Base-by-base conservation (phyloP, 2,329 filamentous ascomycete species). In the Sporothrix pseudoabietina region DNA sequence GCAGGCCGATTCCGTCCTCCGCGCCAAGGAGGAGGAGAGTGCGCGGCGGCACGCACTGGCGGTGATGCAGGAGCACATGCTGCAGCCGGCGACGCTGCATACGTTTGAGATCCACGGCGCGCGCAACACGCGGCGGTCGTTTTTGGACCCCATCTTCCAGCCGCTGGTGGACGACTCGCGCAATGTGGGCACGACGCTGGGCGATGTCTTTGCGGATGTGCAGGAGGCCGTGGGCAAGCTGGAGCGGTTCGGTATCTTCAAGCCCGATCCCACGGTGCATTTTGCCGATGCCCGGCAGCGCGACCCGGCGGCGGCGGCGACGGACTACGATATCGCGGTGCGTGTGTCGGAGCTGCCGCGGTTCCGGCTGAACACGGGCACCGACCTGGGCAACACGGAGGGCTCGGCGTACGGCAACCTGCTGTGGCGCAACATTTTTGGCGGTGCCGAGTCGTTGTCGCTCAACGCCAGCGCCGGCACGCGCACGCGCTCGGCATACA, bases 371-470 rank as follows among this genome's bases (percentile, higher is more conserved):
- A 97, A 97, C 84, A 97, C 94, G 0, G 96, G 96, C 74, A 98
- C 96, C 9, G 95, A 98, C 80, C 87, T 97, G 63, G 96, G 96
- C 75, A 97, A 97, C 79, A 90, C 93, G 30, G 96, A 99, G 82
- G 96, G 95, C 49, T 97, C 94, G 8, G 95, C 94, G 4, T 98
- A 97, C 80, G 91, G 93, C 77, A 95, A 96, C 77, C 87, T 94
- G 61, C 87, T 95, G 70, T 91, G 94, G 85, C 91, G 96, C 77
- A 99, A 99, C 82, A 87, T 99, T 74, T 93, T 99, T 80, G 96
- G 96, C 70, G 96, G 96, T 54, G 96, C 94, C 32, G 96, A 99
- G 84, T 92, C 92, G 73, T 84, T 99, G 75, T 93, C 93, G 71
- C 84, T 97, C 74, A 95, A 97, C 78, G 94, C 93, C 68, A 94